Base-by-base conservation (phyloP, 2,329 filamentous ascomycete genomes). In the Colletotrichum navitas region DNA sequence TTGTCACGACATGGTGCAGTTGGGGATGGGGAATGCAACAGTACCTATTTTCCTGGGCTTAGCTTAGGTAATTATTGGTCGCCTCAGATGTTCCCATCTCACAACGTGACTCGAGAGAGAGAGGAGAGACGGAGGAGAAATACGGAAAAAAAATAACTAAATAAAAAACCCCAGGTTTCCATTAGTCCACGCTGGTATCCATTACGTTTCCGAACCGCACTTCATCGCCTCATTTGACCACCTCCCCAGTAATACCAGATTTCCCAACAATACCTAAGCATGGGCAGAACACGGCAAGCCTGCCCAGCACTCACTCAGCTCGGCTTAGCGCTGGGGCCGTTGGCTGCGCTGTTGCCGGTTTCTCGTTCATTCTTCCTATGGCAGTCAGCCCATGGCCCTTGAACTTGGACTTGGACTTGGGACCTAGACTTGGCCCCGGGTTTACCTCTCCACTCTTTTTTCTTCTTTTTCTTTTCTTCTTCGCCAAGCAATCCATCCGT, bases 181-280 rank as follows among this genome's bases (percentile, higher is more conserved):
- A 68, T 73, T 72, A 72, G 69, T 72, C 69, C 60, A 51, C 60
- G 36, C 12, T 45, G 62, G 69, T 75, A 76, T 74, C 74, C 67
- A 74, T 79, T 79, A 79, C 77, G 75, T 77, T 79, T 77, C 68
- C 67, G 64, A 74, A 72, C 60, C 73, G 60, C 63, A 59, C 51
- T 51, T 59, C 63, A 51, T 71, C 72, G 69, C 72, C 70, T 70
- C 72, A 73, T 69, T 62, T 63, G 65, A 74, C 68, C 66, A 64
- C 66, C 52, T 56, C 47, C 36, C 45, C 26, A 45, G 63, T 61
- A 45, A 58, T 61, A 55, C 63, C 59, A 72, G 58, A 55, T 62
- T 63, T 66, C 58, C 55, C 43, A 39, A 56, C 60, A 51, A 18
- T 52, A 34, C 6, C 6, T 29, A 65, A 47, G 36, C 56, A 56